These are phyloP conservation scores for Diaporthe vexans DNA, from an alignment of 2,329 filamentous ascomycete genomes.

Conservation along the genomic window DNA sequence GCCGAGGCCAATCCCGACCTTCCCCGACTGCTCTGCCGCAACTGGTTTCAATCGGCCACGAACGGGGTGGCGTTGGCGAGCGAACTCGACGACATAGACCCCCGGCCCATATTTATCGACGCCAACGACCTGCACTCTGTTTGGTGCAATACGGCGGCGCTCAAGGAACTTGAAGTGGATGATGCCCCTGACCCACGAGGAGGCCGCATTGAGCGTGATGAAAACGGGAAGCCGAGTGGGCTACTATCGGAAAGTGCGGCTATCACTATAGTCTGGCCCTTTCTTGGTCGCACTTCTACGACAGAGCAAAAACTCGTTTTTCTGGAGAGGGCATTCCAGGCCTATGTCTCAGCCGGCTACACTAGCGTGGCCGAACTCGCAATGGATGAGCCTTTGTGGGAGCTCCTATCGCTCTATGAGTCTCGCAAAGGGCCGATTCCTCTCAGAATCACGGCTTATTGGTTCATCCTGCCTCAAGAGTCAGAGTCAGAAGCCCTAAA, in stretches of 20 bases:
- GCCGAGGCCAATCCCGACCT: conserved; percentile 59
- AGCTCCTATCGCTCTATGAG: conserved; percentile 51
- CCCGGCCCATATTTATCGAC: conserved; percentile 67
- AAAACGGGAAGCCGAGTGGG: conserved; percentile 59
- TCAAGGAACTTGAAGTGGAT: not conserved
- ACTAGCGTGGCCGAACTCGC: not conserved
- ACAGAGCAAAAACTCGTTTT: not conserved
- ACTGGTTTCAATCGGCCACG: conserved; percentile 71
- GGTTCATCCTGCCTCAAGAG: conserved; percentile 64
- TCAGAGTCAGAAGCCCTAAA: conserved; percentile 58
- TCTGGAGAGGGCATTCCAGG: not conserved
- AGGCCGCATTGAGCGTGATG: conserved; percentile 61
- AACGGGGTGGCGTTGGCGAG: conserved; percentile 61
- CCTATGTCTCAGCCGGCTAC: not conserved
- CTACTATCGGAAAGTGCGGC: conserved; percentile 59
- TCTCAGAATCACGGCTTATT: conserved; percentile 68
- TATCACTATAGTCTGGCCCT: not conserved
- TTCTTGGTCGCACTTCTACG: not conserved
- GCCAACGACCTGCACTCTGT: conserved; percentile 69
- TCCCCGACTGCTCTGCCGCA: conserved; percentile 63
- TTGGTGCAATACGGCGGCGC: conserved; percentile 64
- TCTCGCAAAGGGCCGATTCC: conserved; percentile 47
- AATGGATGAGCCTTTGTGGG: conserved; percentile 64
- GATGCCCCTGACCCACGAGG: conserved; percentile 54
- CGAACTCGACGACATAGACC: conserved; percentile 63